Percentiles rank a stretch among this genome's conserved stretches.
Conservation (phyloP, 148 eudicot species). For the Linanthus parryae region DNA sequence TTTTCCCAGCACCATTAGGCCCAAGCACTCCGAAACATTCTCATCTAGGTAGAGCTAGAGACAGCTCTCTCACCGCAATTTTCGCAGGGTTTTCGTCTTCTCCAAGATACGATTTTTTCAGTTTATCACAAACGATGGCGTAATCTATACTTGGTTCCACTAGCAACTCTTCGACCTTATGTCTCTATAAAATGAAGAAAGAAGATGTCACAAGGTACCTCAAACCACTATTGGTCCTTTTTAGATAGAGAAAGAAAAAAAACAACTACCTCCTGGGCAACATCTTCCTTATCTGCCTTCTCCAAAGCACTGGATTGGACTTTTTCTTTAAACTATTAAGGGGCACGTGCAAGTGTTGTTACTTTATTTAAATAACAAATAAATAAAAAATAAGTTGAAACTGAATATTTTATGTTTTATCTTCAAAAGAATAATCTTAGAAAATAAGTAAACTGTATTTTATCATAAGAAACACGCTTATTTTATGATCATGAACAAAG, state of each 20-base stretch:
- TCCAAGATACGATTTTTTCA: slow-evolving; percentile 61
- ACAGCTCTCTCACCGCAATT: slow-evolving; percentile 65
- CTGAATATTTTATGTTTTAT: no score
- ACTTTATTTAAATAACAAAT: no score
- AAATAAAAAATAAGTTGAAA: no score
- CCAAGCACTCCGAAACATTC: slow-evolving; percentile 93
- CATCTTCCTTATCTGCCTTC: slow-evolving; percentile 54
- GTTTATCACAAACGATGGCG: slow-evolving; percentile 49
- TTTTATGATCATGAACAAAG: no score
- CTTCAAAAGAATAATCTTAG: no score
- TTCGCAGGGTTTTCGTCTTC: slow-evolving; percentile 73
- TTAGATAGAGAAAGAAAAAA: no score
- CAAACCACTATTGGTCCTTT: no score
- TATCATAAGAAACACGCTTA: no score
- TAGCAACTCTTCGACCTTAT: slow-evolving; percentile 52
- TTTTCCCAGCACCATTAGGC: slow-evolving; percentile 85
- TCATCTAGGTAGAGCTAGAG: slow-evolving; percentile 64
- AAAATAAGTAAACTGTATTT: no score
- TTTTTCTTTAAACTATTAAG: no score
- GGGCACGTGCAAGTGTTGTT: no score
- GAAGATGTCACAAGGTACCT: background rate
- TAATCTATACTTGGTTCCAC: slow-evolving; percentile 34
- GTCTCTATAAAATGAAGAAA: slow-evolving; percentile 35
- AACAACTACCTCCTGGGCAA: slow-evolving; percentile 58
- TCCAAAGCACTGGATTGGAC: no score